Conservation (phyloP, 805 yeast species). For the Starmerella stigmatis region DNA sequence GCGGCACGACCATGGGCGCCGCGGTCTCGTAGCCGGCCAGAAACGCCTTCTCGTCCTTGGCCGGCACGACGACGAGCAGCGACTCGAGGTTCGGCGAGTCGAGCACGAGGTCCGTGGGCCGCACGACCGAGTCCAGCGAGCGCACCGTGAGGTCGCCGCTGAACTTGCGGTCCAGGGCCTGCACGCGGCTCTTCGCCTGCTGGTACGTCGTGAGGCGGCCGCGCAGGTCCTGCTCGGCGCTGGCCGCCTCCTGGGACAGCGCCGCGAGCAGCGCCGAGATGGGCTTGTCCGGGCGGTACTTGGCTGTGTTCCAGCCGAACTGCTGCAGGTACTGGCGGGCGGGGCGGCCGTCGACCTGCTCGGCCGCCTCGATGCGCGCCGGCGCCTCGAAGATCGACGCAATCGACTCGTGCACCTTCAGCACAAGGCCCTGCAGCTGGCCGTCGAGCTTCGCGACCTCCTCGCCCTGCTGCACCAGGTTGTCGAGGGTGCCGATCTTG, state of each 20-base stretch:
- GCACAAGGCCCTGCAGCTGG: constrained; percentile 59
- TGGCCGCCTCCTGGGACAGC: constrained; percentile 66
- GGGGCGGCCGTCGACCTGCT: constrained; percentile 41
- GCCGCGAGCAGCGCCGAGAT: constrained; percentile 61
- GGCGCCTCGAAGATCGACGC: constrained; percentile 28
- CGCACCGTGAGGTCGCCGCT: constrained; percentile 88
- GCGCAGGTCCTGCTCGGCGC: constrained; percentile 77
- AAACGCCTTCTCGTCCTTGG: constrained; percentile 48
- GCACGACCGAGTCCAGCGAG: constrained; percentile 80
- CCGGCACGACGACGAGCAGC: constrained; percentile 81
- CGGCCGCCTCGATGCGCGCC: constrained; percentile 39
- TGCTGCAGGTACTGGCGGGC: constrained; percentile 58
- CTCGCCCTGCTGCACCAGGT: constrained; percentile 80
- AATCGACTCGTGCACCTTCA: constrained; percentile 69
- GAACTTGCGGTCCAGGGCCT: constrained; percentile 84
- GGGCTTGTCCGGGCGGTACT: constrained; percentile 76
- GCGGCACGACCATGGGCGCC: constrained; percentile 77
- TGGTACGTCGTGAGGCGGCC: constrained; percentile 64
- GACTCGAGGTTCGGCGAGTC: constrained; percentile 81
- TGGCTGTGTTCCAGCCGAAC: constrained; percentile 81
- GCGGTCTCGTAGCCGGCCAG: constrained; percentile 63
- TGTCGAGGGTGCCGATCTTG: constrained; percentile 90
- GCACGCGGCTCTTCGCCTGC: constrained; percentile 69
- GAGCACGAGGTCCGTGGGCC: constrained; percentile 70
- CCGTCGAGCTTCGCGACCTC: constrained; percentile 73